phyloP scores from a whole-genome alignment of 306 rosid species.

The Cicer judaicum region DNA sequence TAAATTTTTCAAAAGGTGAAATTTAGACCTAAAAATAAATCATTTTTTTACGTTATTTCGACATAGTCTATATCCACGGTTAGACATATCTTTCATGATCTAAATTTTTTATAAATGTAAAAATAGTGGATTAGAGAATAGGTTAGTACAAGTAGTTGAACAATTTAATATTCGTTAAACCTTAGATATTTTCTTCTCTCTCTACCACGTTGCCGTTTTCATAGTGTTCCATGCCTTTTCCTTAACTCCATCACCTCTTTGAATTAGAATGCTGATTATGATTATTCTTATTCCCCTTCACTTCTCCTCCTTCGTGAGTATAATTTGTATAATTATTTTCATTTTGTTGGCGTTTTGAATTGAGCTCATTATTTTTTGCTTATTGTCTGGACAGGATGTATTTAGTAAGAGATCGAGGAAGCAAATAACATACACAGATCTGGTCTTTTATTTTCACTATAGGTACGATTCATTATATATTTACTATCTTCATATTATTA shows the following conservation, averaged over 20 bases:
- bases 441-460: background rate
- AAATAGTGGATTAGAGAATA: too few species aligned
- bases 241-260: background rate
- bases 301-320: constrained; percentile 30
- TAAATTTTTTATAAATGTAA: too few species aligned
- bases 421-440: constrained; percentile 27
- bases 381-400: constrained; percentile 35
- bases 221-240: constrained; percentile 7
- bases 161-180: constrained; percentile 13
- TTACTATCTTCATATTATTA: background rate
- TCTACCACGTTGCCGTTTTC: constrained; percentile 36
- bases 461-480: constrained; percentile 35
- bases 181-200: constrained; percentile 59
- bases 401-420: constrained; percentile 8
- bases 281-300: background rate
- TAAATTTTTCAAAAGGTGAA: too few species aligned
- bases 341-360: background rate
- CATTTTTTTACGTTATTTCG: too few species aligned
- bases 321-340: background rate
- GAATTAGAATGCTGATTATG: background rate
- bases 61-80: too few species aligned
- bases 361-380: background rate
- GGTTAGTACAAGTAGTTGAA: too few species aligned
- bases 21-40: too few species aligned
- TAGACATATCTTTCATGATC: too few species aligned